A percentile compares a stretch with the other conserved stretches of the same genome.
Evolutionary conservation across 106 monocot species (phyloP).

Genomic region (Iris macrosiphon): DNA sequence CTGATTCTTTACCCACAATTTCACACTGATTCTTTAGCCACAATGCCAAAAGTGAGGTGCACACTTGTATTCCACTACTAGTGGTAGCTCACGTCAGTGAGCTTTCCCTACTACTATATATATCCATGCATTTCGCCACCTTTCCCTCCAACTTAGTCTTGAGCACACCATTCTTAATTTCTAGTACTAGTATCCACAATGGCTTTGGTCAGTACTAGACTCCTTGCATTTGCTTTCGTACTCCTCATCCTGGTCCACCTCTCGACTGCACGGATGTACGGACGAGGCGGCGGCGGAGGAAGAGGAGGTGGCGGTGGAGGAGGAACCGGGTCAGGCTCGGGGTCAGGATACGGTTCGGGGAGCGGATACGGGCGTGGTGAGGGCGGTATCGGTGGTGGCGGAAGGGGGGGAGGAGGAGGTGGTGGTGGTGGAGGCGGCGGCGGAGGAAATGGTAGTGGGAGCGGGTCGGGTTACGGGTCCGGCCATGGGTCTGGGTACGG

Average conservation of each 20-base stretch:
- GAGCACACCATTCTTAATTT: neutral
- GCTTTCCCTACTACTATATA: constrained; percentile 8
- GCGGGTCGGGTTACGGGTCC: neutral
- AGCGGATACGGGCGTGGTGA: neutral
- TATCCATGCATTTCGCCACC: neutral
- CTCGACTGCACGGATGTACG: neutral
- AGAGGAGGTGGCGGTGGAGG: neutral
- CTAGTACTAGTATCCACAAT: neutral
- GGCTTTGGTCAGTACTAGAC: neutral
- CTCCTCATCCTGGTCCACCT: neutral
- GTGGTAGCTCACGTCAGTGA: too few species aligned
- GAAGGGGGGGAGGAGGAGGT: neutral
- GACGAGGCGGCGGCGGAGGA: neutral
- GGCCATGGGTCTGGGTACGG: neutral
- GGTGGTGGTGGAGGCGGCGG: constrained; percentile 1
- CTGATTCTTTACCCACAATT: too few species aligned
- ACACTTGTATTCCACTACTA: too few species aligned
- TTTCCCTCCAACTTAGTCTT: too few species aligned
- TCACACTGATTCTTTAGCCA: too few species aligned
- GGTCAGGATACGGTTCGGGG: neutral
- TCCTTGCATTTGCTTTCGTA: neutral
- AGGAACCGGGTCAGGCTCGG: neutral
- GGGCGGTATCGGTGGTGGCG: neutral
- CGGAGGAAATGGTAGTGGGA: neutral
- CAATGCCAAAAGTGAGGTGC: too few species aligned